A percentile compares a stretch with the other conserved stretches of the same genome.
Evolutionary conservation across 495 filamentous ascomycete species (phyloP).

Genomic region (Daldinia loculata): DNA sequence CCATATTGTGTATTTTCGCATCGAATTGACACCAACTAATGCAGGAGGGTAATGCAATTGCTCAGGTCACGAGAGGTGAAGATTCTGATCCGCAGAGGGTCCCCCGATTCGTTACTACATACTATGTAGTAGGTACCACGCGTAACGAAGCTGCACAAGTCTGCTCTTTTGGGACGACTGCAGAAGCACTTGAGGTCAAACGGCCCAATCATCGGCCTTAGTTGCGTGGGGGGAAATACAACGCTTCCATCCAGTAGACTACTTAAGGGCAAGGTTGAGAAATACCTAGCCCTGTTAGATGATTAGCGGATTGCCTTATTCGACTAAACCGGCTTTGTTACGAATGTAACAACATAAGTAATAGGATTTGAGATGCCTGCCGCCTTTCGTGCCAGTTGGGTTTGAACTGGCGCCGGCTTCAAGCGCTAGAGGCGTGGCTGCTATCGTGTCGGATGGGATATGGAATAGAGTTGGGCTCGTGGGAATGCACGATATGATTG

Average conservation of each 20-base stretch:
- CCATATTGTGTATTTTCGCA: conserved; percentile 31
- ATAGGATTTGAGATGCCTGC: conserved; percentile 26
- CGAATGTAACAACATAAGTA: conserved; percentile 32
- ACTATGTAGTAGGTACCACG: conserved; percentile 33
- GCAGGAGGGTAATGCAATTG: conserved; percentile 35
- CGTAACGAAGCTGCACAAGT: conserved; percentile 37
- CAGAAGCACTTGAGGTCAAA: conserved; percentile 26
- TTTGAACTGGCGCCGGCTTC: conserved; percentile 28
- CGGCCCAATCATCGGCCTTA: conserved; percentile 25
- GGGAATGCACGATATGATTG: conserved; percentile 1
- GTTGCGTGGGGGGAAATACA: conserved; percentile 40
- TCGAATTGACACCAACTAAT: conserved; percentile 27
- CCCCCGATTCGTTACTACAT: conserved; percentile 39
- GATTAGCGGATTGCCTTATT: conserved; percentile 38
- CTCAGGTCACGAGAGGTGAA: conserved; percentile 42
- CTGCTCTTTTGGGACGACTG: conserved; percentile 38
- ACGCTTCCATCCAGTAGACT: conserved; percentile 33
- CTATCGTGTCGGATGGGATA: background rate
- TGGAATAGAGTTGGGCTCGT: conserved; percentile 2
- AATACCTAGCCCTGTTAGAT: conserved; percentile 36
- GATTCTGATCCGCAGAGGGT: conserved; percentile 30
- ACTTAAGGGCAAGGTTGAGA: conserved; percentile 22
- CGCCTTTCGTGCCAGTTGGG: conserved; percentile 13
- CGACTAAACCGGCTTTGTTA: conserved; percentile 34
- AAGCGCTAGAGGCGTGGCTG: background rate